Evolutionary conservation across 768 basidiomycete genomes (phyloP), one percentile per base, ranked within the genome.

Genomic region (Coprinopsis sp.): DNA sequence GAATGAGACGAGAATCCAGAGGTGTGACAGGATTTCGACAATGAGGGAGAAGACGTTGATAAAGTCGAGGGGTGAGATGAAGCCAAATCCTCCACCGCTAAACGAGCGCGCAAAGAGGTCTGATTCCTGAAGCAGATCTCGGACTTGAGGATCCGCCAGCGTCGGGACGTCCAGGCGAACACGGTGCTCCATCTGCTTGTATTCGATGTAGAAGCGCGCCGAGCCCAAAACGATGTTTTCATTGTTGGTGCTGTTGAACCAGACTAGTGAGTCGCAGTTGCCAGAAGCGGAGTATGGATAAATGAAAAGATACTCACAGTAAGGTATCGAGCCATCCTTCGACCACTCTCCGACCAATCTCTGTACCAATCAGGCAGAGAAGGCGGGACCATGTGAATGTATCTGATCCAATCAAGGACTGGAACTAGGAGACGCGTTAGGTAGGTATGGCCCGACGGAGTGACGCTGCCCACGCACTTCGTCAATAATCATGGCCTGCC

Each of bases 51-150:
- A 66, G 55, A 90, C 69, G 54, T 84, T 82, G 55, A 89, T 72
- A 53, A 88, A 79, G 58, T 91, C 88, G 46, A 90, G 74, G 6
- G 88, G 89, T 2, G 86, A 88, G 54, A 90, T 71, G 24, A 89
- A 73, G 13, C 88, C 88, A 59, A 91, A 88, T 10, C 84, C 78
- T 29, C 82, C 78, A 33, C 85, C 85, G 55, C 74, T 78, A 63
- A 91, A 90, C 10, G 89, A 91, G 49, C 85, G 77, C 33, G 85
- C 84, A 58, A 91, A 91, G 27, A 87, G 73, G 59, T 91, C 89
- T 30, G 89, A 87, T 65, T 91, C 88, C 50, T 87, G 83, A n/a
- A 91, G 71, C 33, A 91, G 77, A 59, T 89, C 87, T 49, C 85
- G 82, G 19, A 85, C 72, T 49, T 69, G 60, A 38, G 88, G 83